Conservation (phyloP, 805 yeast genomes). For the Soucietia sequanensis region DNA sequence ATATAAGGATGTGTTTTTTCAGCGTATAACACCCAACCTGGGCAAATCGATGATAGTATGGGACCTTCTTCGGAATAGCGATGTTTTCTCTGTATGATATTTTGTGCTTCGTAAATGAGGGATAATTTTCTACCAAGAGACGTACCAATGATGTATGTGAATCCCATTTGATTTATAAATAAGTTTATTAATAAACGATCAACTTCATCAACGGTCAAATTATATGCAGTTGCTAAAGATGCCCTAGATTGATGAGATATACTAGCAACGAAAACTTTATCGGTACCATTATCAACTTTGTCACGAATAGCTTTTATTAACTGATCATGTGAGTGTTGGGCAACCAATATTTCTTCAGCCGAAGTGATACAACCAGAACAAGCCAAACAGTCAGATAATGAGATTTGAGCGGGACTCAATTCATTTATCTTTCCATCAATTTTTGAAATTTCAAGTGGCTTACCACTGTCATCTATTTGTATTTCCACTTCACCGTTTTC, state of each 20-base stretch:
- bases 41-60: constrained; percentile 73
- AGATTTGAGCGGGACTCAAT: constrained; percentile 79
- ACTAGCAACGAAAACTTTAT: constrained; percentile 64
- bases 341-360: constrained; percentile 91
- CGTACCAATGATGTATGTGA: constrained; percentile 76
- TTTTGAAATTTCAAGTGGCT: constrained; percentile 66
- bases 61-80: constrained; percentile 38
- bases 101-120: constrained; percentile 42
- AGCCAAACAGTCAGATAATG: constrained; percentile 90
- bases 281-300: constrained; percentile 14
- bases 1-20: constrained; percentile 93
- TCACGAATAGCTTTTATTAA: constrained; percentile 57
- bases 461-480: constrained; percentile 56
- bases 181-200: constrained; percentile 63
- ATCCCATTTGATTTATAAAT: constrained; percentile 61
- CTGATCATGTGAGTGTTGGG: constrained; percentile 86
- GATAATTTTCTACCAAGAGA: constrained; percentile 77
- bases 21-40: constrained; percentile 95
- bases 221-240: constrained; percentile 70
- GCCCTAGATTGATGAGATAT: constrained; percentile 85
- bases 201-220: constrained; percentile 48
- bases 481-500: constrained; percentile 47
- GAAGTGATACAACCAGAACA: constrained; percentile 97
- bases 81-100: constrained; percentile 44
- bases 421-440: constrained; percentile 51